phyloP scores from a whole-genome alignment of 345 rosid genomes.

The Syzygium oleosum region DNA sequence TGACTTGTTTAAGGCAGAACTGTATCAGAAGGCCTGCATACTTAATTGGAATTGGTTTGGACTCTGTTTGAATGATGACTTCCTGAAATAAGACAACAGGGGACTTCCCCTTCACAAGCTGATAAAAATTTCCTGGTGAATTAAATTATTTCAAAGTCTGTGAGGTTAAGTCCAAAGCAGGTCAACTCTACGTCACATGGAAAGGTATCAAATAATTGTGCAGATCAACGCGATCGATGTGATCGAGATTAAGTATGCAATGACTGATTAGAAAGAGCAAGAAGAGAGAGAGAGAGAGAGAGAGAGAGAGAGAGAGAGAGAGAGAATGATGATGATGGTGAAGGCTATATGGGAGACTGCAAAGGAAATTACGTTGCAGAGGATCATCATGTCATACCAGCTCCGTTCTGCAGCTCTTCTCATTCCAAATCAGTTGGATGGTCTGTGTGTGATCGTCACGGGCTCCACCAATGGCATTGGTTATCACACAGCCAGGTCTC shows the following conservation, averaged over 20 bases:
- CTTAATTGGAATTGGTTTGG: not conserved
- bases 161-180: not conserved
- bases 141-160: not conserved
- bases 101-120: not conserved
- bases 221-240: not conserved
- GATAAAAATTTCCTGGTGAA: not conserved
- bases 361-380: not conserved
- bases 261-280: not conserved
- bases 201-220: not conserved
- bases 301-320: not conserved
- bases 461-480: not conserved
- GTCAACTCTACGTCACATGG: not conserved
- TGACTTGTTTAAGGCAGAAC: not conserved
- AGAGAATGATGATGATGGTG: not conserved
- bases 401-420: not conserved
- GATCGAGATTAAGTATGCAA: not conserved
- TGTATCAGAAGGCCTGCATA: not conserved
- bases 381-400: not conserved
- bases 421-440: not conserved
- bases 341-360: not conserved
- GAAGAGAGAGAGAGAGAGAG: not conserved
- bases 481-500: slow-evolving; percentile 1
- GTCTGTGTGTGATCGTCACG: not conserved
- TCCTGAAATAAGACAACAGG: not conserved
- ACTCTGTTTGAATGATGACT: not conserved